These are phyloP conservation scores for Cutaneotrichosporon cutaneum DNA, from an alignment of 1,284 basidiomycete species.

Conservation along the genomic window DNA sequence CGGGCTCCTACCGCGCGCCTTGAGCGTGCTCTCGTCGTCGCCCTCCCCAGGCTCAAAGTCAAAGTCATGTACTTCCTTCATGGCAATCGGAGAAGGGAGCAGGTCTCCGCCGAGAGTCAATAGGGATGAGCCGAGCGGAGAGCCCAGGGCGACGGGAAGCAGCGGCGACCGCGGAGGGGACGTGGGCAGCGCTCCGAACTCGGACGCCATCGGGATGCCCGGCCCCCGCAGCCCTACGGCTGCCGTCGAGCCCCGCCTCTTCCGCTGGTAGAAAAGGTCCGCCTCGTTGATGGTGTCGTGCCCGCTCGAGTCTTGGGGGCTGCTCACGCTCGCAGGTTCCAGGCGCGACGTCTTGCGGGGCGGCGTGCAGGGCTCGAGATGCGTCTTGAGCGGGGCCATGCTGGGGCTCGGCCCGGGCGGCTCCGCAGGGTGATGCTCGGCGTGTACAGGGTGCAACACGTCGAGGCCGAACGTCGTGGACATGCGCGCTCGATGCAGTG, in stretches of 20 bases:
- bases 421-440: background rate
- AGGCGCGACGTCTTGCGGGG: background rate
- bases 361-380: background rate
- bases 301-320: background rate
- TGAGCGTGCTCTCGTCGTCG: background rate
- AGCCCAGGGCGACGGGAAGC: background rate
- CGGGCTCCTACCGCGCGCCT: background rate
- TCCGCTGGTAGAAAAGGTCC: conserved; percentile 3
- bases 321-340: background rate
- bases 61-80: background rate
- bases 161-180: background rate
- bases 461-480: background rate
- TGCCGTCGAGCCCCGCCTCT: background rate
- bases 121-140: background rate
- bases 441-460: background rate
- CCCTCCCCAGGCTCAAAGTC: too few species aligned
- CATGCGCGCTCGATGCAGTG: background rate
- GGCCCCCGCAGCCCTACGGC: background rate
- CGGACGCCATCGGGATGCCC: background rate
- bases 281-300: conserved; percentile 1
- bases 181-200: background rate
- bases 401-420: background rate
- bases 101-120: background rate
- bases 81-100: background rate
- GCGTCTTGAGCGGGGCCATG: background rate